Base-by-base conservation (phyloP, 179 eudicot genomes). In the Silene noctiflora region DNA sequence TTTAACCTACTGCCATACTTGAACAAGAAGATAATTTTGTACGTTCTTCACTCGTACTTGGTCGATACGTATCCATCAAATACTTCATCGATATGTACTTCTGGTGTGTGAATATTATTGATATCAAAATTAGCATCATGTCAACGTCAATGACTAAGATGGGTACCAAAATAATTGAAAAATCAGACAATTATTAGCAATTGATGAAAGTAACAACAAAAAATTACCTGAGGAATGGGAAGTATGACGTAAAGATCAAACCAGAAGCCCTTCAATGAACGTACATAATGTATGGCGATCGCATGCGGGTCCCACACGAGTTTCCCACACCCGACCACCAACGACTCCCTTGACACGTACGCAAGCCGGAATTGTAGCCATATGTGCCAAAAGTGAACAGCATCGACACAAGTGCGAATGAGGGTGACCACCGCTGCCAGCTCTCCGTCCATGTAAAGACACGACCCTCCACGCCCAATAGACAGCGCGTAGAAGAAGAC, bases 261-360 rank as follows among this genome's bases (percentile, higher is more conserved):
- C 98, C 98, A 94, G 69, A 94, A 94, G 12, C 98, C 97, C 74
- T 85, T 90, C 4, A 92, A 31, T 1, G 96, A 90, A 64, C 88
- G 73, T 0, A 86, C 80, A 64, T 92, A 94, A 60, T 94, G 97
- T 1, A 61, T 66, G 4, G 96, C 94, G 14, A 94, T 83, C 11
- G 92, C 88, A 55, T 87, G 89, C 35, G 90, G 61, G 68, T 94
- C 97, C 98, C 98, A 94, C 85, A 94, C 98, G 65, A 94, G 98
- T 59, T 92, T 92, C 72, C 98, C 98, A 20, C 97, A 90, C 20
- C 98, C 98, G 2, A 94, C 92, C 22, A 94, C 98, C 81, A 94
- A 69, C 9, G 97, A 89, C 65, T 94, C 98, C 75, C 91, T 83
- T 6, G 98, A 94, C 77, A 94, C 94, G 81, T 89, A 94, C 17